These are phyloP conservation scores for Trichoderma lentiforme DNA, from an alignment of 2,329 filamentous ascomycete genomes.

Conservation along the genomic window DNA sequence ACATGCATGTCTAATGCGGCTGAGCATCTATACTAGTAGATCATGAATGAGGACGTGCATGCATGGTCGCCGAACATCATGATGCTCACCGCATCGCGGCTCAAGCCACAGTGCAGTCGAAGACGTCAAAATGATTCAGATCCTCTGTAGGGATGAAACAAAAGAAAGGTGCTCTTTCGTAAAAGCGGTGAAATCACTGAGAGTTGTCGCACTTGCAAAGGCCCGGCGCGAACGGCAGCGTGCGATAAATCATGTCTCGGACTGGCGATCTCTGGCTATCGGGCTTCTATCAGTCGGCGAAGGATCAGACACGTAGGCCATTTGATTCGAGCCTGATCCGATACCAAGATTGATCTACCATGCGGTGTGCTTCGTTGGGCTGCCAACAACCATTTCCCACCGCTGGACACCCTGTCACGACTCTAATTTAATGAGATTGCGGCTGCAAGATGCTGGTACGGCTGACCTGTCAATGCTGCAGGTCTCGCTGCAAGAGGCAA, in stretches of 20 bases:
- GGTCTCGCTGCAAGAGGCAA: conserved; percentile 2
- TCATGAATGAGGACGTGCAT: not conserved
- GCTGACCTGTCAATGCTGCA: conserved; percentile 15
- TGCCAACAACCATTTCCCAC: not conserved
- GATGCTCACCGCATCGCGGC: not conserved
- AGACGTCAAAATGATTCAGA: not conserved
- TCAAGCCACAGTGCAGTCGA: not conserved
- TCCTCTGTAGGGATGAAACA: not conserved
- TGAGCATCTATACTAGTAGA: not conserved
- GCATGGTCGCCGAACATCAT: not conserved
- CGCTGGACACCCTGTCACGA: conserved; percentile 1
- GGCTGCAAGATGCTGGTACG: conserved; percentile 10
- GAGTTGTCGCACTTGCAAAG: not conserved
- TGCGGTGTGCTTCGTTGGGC: not conserved
- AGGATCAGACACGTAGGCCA: not conserved
- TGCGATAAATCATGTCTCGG: not conserved
- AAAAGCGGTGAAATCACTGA: not conserved
- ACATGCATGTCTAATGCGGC: not conserved
- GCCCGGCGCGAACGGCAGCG: not conserved
- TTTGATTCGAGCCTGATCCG: not conserved
- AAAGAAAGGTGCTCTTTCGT: not conserved
- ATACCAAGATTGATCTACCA: not conserved
- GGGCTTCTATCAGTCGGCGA: not conserved
- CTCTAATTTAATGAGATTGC: conserved; percentile 14
- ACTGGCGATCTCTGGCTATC: not conserved